A percentile compares a stretch with the other conserved stretches of the same genome.
These are phyloP conservation scores for Paxillus rubicundulus DNA, from an alignment of 768 basidiomycete genomes.

Conservation along the genomic window DNA sequence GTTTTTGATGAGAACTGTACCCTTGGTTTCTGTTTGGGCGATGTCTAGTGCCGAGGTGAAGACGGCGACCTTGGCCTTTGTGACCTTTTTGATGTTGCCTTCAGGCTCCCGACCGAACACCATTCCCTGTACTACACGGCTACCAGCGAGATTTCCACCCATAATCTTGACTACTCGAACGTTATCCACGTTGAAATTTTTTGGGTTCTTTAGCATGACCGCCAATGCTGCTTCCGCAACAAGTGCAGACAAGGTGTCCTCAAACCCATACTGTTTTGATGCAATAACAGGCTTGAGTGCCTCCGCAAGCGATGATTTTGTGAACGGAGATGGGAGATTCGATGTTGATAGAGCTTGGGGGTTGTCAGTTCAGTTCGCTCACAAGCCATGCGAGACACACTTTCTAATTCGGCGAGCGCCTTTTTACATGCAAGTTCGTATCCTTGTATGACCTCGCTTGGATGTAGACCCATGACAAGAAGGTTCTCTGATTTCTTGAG, in stretches of 20 bases:
- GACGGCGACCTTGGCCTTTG: constrained; percentile 89
- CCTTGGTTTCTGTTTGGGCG: constrained; percentile 98
- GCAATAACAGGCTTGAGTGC: constrained; percentile 92
- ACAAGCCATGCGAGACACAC: constrained; percentile 47
- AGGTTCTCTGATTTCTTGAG: constrained; percentile 91
- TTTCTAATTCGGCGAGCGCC: constrained; percentile 84
- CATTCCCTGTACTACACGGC: constrained; percentile 94
- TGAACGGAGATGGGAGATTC: constrained; percentile 69
- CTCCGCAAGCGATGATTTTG: constrained; percentile 60
- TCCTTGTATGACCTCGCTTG: constrained; percentile 91
- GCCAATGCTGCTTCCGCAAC: constrained; percentile 92
- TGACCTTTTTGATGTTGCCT: constrained; percentile 79
- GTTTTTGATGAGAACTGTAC: constrained; percentile 93
- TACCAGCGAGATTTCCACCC: constrained; percentile 83
- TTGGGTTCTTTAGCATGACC: constrained; percentile 85
- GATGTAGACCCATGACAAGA: constrained; percentile 94
- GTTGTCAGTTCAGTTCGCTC: constrained; percentile 14
- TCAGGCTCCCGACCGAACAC: constrained; percentile 97
- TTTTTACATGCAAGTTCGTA: constrained; percentile 89
- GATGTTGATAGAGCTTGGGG: constrained; percentile 63
- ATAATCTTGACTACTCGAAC: constrained; percentile 98
- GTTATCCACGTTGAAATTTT: constrained; percentile 97
- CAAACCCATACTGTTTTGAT: constrained; percentile 95
- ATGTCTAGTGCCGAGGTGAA: constrained; percentile 92
- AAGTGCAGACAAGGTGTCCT: constrained; percentile 74